A percentile compares a stretch with the other conserved stretches of the same genome.
Conservation (phyloP, 2,329 filamentous ascomycete genomes). For the Cladosporium sp. region DNA sequence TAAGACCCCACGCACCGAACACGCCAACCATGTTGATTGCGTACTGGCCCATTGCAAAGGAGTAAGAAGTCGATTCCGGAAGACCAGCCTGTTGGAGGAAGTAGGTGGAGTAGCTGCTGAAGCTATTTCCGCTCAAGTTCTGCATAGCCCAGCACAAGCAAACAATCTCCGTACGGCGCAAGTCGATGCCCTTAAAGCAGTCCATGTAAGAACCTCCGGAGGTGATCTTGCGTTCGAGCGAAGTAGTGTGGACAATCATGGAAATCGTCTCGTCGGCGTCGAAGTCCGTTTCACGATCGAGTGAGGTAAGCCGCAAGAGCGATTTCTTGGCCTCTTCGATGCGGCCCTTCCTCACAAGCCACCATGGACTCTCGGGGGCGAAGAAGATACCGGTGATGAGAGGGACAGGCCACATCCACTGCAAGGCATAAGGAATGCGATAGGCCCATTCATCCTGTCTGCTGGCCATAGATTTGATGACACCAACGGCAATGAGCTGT, state of each 20-base stretch:
- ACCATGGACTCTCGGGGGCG: slow-evolving; percentile 64
- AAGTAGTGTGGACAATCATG: slow-evolving; percentile 90
- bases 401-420: slow-evolving; percentile 77
- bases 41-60: slow-evolving; percentile 57
- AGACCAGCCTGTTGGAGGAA: slow-evolving; percentile 52
- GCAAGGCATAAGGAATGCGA: slow-evolving; percentile 68
- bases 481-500: slow-evolving; percentile 70
- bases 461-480: slow-evolving; percentile 66
- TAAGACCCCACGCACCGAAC: slow-evolving; percentile 77
- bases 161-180: slow-evolving; percentile 75
- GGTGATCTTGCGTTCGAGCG: slow-evolving; percentile 74
- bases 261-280: slow-evolving; percentile 80
- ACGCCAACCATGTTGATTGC: slow-evolving; percentile 75
- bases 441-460: slow-evolving; percentile 68
- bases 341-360: slow-evolving; percentile 67
- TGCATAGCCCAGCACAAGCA: slow-evolving; percentile 55
- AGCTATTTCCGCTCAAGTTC: slow-evolving; percentile 49
- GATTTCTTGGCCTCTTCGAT: slow-evolving; percentile 66
- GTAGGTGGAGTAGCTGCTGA: slow-evolving; percentile 51
- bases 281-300: slow-evolving; percentile 66
- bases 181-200: slow-evolving; percentile 78
- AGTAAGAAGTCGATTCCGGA: slow-evolving; percentile 43
- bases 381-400: slow-evolving; percentile 66
- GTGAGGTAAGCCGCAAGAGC: slow-evolving; percentile 65
- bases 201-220: slow-evolving; percentile 73